Percentiles rank a stretch among this genome's conserved stretches.
phyloP scores from a whole-genome alignment of 306 rosid genomes.

The Quercus rubra region DNA sequence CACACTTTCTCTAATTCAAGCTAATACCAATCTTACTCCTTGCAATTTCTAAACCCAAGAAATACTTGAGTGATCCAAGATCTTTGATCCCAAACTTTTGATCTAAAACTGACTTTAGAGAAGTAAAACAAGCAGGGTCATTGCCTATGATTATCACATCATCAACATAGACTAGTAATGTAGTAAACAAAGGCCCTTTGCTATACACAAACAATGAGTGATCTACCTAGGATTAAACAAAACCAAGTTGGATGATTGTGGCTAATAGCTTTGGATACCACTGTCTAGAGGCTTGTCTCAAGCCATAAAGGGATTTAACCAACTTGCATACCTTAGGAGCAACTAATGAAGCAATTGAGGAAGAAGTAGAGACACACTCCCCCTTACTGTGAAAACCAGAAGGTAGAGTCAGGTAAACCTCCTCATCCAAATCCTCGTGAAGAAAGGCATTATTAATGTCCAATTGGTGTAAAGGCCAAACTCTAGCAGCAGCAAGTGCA shows the following conservation, averaged over 20 bases:
- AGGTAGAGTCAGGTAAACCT: not conserved
- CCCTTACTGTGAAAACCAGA: not conserved
- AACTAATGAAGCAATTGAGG: no score
- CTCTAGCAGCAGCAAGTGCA: not conserved
- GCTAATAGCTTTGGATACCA: not conserved
- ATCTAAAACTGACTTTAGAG: no score
- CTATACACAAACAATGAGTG: not conserved
- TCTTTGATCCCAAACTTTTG: no score
- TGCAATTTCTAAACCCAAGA: no score
- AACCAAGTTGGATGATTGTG: not conserved
- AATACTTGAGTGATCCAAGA: no score
- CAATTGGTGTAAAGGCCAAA: not conserved
- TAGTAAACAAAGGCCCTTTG: no score
- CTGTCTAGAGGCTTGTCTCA: not conserved
- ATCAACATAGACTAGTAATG: no score
- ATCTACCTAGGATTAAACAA: not conserved
- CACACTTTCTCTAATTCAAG: no score
- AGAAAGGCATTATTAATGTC: not conserved
- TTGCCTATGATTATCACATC: no score
- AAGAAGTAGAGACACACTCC: no score
- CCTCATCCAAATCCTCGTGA: not conserved
- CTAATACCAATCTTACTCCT: no score
- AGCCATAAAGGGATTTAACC: not conserved
- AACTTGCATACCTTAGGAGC: not conserved
- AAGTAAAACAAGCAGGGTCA: no score